Conservation (phyloP, 2,329 filamentous ascomycete genomes). For the Xylariales sp. region DNA sequence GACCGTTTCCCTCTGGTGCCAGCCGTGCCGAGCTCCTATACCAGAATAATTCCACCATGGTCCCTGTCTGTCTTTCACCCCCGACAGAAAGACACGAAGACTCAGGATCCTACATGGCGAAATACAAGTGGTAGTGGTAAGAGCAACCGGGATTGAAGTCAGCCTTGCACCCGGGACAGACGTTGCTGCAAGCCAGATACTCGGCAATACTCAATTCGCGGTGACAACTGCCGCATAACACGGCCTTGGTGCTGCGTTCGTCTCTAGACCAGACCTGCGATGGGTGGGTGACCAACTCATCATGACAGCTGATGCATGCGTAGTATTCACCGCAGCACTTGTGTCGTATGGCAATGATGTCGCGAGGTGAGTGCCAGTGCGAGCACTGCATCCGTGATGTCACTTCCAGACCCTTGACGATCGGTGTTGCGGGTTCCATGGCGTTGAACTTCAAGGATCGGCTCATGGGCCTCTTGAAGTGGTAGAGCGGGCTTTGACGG, state of each 20-base stretch:
- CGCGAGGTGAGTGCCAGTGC: slow-evolving; percentile 19
- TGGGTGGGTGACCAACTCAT: slow-evolving; percentile 13
- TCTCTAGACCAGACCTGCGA: slow-evolving; percentile 14
- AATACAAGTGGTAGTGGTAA: slow-evolving; percentile 18
- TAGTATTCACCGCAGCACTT: slow-evolving; percentile 20
- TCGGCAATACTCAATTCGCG: slow-evolving; percentile 15
- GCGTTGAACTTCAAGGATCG: too few relatives aligned
- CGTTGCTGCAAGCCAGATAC: slow-evolving; percentile 14
- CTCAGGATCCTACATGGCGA: slow-evolving; percentile 13
- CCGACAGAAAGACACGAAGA: too few relatives aligned
- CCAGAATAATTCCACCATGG: too few relatives aligned
- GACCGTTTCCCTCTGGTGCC: too few relatives aligned
- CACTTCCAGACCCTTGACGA: slow-evolving; percentile 15
- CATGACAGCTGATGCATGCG: slow-evolving; percentile 20
- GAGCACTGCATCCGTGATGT: slow-evolving; percentile 16
- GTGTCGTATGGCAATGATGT: slow-evolving; percentile 21
- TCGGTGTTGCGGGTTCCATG: too few relatives aligned
- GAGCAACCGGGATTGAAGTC: slow-evolving; percentile 19
- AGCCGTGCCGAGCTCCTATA: too few relatives aligned
- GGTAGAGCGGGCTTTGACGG: too few relatives aligned
- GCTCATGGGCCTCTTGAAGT: too few relatives aligned
- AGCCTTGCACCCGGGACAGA: slow-evolving; percentile 14
- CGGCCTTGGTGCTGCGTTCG: slow-evolving; percentile 11
- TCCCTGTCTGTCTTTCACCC: too few relatives aligned
- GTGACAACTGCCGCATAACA: slow-evolving; percentile 17